phyloP scores from a whole-genome alignment of 768 basidiomycete genomes.

The Lactifluus volemus region DNA sequence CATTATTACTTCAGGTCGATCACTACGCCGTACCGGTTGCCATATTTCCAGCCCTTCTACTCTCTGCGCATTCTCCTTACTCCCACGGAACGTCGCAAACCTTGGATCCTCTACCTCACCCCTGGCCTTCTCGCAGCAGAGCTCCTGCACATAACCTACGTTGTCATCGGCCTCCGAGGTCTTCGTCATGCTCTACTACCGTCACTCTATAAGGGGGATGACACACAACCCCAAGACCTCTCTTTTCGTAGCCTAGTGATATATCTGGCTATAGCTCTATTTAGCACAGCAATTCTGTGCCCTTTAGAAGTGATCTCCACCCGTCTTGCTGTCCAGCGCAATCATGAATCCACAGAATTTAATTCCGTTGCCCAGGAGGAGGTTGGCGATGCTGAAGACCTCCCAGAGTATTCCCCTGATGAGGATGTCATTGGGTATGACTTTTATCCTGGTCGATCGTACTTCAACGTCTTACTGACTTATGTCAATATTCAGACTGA shows the following conservation, averaged over 20 bases:
- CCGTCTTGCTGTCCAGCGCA: constrained; percentile 75
- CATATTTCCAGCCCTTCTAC: constrained; percentile 47
- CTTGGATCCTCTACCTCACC: constrained; percentile 75
- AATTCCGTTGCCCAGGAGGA: constrained; percentile 70
- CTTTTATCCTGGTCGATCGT: background rate
- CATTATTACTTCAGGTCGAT: constrained; percentile 46
- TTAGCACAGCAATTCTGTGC: constrained; percentile 52
- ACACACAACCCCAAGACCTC: constrained; percentile 34
- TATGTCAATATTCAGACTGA: constrained; percentile 23
- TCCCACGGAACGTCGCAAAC: constrained; percentile 67
- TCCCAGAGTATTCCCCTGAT: constrained; percentile 52
- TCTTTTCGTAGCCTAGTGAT: constrained; percentile 42
- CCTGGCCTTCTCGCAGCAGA: constrained; percentile 50
- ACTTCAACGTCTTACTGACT: background rate
- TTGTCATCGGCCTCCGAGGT: constrained; percentile 35
- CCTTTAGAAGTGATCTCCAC: constrained; percentile 77
- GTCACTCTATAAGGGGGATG: constrained; percentile 32
- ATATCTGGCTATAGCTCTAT: constrained; percentile 46
- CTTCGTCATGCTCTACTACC: constrained; percentile 51
- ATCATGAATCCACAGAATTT: constrained; percentile 67
- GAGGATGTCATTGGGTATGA: constrained; percentile 83
- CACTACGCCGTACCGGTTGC: constrained; percentile 71
- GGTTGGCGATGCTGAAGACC: constrained; percentile 53
- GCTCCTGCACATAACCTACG: constrained; percentile 36
- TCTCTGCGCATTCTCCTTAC: constrained; percentile 68